Base-by-base conservation (phyloP, 306 rosid species). In the Casuarina equisetifolia region DNA sequence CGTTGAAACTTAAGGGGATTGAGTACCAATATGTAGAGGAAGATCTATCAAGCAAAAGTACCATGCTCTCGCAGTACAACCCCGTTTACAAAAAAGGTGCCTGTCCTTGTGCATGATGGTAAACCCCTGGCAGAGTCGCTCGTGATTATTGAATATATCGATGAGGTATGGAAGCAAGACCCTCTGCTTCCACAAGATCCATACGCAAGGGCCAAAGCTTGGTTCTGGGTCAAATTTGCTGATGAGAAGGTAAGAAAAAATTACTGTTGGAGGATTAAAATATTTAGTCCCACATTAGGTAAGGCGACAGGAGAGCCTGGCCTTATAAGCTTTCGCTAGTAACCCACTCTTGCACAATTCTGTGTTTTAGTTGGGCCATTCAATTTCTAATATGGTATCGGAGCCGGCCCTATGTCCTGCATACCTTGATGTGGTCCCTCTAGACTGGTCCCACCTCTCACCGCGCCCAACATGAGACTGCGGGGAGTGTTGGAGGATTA, bases 111-210 rank as follows among this genome's bases (percentile, higher is more conserved):
- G 11, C 92, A 84, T 61, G 63, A 74, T 0, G 90, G 84, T 8
- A 88, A 82, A 78, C 76, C 90, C 58, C 3, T 82, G 6, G 79
- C 76, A 0, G 90, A 88, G 84, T 88, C 90, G 25, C 85, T 80
- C 9, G 50, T 84, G 49, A 86, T 84, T 59, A 52, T 85, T 38
- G 84, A 86, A 74, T 88, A 82, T 80, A 80, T 86, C 9, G 88
- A 84, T 4, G 89, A 88, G 68, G 76, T 75, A 12, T 84, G 88
- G 86, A 80, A 78, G 69, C 88, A 76, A 35, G 82, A 80, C 74
- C 83, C 85, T 25, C 81, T 86, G 76, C 86, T 88, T 68, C 83
- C 90, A 32, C 61, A 50, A 69, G 80, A 84, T 67, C 88, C 85
- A 2, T 76, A 86, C 67, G 85, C 84, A 73, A 80, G 70, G 62